Evolutionary conservation across 2,329 filamentous ascomycete genomes (phyloP), one percentile per base, ranked within the genome.

Genomic region (Niveomyces coronatus): DNA sequence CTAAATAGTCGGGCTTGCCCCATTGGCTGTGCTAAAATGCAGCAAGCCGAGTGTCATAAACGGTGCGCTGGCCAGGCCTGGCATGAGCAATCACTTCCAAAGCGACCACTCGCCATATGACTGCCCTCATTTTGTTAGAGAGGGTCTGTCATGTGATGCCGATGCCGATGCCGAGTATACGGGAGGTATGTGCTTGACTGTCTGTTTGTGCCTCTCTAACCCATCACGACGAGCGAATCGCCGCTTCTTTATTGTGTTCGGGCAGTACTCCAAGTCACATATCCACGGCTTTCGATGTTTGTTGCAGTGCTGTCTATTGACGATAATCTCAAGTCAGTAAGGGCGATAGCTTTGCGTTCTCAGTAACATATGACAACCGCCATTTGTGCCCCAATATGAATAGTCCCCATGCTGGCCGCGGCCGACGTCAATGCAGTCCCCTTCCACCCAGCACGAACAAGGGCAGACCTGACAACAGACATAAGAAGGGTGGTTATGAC

Each of bases 201-300:
- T 62, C 23, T 53, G 45, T 40, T 58, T 61, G 45, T 64, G 61
- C 35, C 61, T 56, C 37, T 63, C 57, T n/a, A 64, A 46, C 14
- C 62, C 61, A 42, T 64, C 61, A 40, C 60, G 55, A 35, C 61
- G 58, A 9, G 61, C 61, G 40, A 64, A 64, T 14, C 53, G 55
- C 37, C 61, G 58, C 41, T 63, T 64, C 40, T 62, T 61, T 9
- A 56, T 55, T 8, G 57, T 57, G 28, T 64, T 64, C 10, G 61
- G 61, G 27, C 61, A 64, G 8, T 61, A 56, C 29, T 54, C 52
- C 16, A 58, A 39, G 28, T 56, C 53, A 46, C 61, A 64, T 16
- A 56, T 55, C 57, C 58, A 64, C 13, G 61, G 61, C 43, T 63
- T 64, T 18, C 57, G 53, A 42, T 64, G 61, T 32, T 64, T 64